Base-by-base conservation (phyloP, 345 rosid genomes). In the Raphanus sativus region DNA sequence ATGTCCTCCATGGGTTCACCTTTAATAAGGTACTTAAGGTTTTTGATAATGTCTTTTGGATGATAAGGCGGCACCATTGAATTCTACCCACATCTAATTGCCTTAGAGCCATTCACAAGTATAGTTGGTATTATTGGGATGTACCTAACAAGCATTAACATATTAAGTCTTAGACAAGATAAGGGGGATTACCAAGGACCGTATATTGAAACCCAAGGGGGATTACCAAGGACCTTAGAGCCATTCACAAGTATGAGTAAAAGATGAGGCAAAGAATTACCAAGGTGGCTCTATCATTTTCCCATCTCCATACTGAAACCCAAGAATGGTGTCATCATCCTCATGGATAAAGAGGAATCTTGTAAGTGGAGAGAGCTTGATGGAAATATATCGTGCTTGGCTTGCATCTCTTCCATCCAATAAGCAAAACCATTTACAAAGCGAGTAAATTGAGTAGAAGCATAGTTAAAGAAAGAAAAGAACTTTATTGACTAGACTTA, bases 21-120 rank as follows among this genome's bases (percentile, higher is more conserved):
- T 28, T 28, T 28, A 28, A 28, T 28, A 28, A 28, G 29, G 3
- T 3, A 28, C 3, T 28, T 28, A 28, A 28, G 29, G 29, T 28
- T 0, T 2, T 28, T 3, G 29, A 28, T 28, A 28, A 28, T 28
- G 29, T 1, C 2, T 28, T 3, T 28, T 28, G 29, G 29, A 28
- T 28, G 29, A 28, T 28, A 28, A 28, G 0, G 3, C 3, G 29
- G 40, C 4, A 7, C 40, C 40, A 34, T 34, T 34, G 98, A 83
- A 74, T 97, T 92, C 99, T 98, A 95, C 13, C 96, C 97, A 2
- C 98, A 92, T 67, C 99, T 98, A 69, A 92, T 95, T 79, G 98
- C 98, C 76, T 95, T 98, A 83, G 90, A 86, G 12, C 99, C 99
- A 74, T 93, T 92, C 63, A 95, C 97, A 4, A 95, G 94, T 50